These are phyloP conservation scores for Alternaria sp. DNA, from an alignment of 2,329 filamentous ascomycete genomes.

Conservation along the genomic window DNA sequence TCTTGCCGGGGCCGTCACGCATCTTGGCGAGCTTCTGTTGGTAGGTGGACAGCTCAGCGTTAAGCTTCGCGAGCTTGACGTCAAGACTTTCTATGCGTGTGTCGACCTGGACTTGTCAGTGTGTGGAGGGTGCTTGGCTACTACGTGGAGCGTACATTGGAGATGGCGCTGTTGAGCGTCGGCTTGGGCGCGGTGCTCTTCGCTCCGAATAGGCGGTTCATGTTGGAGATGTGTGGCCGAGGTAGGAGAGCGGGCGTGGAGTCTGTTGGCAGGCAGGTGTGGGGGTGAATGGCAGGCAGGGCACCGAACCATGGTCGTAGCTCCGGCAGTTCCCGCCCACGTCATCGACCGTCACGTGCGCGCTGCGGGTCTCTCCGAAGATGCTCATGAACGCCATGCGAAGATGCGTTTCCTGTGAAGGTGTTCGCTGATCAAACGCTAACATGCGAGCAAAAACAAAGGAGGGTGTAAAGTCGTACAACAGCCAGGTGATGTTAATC, in stretches of 20 bases:
- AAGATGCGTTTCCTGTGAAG: not conserved
- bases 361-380: not conserved
- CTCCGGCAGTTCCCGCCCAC: slow-evolving; percentile 20
- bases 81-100: slow-evolving; percentile 85
- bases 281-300: slow-evolving; percentile 25
- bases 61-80: slow-evolving; percentile 91
- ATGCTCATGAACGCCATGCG: not conserved
- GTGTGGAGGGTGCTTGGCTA: slow-evolving; percentile 8
- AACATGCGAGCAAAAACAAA: not conserved
- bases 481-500: not conserved
- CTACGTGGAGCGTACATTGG: slow-evolving; percentile 67
- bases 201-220: slow-evolving; percentile 96
- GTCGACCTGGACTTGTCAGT: slow-evolving; percentile 68
- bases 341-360: slow-evolving; percentile 23
- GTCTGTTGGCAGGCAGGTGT: slow-evolving; percentile 12
- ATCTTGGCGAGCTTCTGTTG: slow-evolving; percentile 88
- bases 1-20: slow-evolving; percentile 94
- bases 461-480: not conserved
- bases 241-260: not conserved
- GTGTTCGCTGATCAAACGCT: not conserved
- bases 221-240: slow-evolving; percentile 54
- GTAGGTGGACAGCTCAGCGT: slow-evolving; percentile 87
- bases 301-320: slow-evolving; percentile 18
- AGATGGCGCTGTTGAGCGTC: slow-evolving; percentile 81
- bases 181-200: slow-evolving; percentile 89